These are phyloP conservation scores for Picocystis salinarum DNA, from an alignment of 139 green algal species.

Conservation along the genomic window DNA sequence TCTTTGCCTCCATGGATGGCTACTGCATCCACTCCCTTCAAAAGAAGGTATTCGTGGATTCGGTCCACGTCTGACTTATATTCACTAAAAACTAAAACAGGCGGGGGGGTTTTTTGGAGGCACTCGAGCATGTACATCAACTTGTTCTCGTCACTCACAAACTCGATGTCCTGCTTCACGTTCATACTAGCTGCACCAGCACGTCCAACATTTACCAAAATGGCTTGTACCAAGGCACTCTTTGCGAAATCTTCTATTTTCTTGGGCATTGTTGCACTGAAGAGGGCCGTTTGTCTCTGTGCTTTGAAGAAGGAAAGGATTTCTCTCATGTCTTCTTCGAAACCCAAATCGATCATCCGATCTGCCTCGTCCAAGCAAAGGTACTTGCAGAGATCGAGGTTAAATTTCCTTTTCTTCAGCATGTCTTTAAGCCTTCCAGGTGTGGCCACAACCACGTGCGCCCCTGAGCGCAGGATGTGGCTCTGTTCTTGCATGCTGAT, in stretches of 20 bases:
- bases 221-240: conserved; percentile 73
- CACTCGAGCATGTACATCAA: conserved; percentile 84
- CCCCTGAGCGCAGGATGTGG: conserved; percentile 30
- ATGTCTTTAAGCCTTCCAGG: conserved; percentile 89
- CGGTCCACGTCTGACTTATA: conserved; percentile 92
- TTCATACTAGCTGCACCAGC: conserved; percentile 88
- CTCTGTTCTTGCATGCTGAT: conserved; percentile 39
- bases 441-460: conserved; percentile 83
- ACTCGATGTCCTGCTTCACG: conserved; percentile 93
- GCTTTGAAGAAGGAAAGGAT: conserved; percentile 46
- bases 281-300: conserved; percentile 95
- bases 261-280: conserved; percentile 88
- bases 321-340: conserved; percentile 83
- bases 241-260: conserved; percentile 97
- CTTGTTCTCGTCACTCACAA: conserved; percentile 95
- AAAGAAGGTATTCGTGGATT: conserved; percentile 68
- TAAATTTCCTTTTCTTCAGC: conserved; percentile 73
- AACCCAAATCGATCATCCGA: conserved; percentile 91
- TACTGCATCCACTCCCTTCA: conserved; percentile 79
- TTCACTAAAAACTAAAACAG: conserved; percentile 93
- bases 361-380: conserved; percentile 95
- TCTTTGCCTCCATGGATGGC: conserved; percentile 90
- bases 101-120: conserved; percentile 93
- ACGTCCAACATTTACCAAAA: conserved; percentile 77
- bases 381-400: conserved; percentile 75